A percentile compares a stretch with the other conserved stretches of the same genome.
These are phyloP conservation scores for Rhizopus sp. DNA, from an alignment of 371 early-diverging fungal genomes.

Conservation along the genomic window DNA sequence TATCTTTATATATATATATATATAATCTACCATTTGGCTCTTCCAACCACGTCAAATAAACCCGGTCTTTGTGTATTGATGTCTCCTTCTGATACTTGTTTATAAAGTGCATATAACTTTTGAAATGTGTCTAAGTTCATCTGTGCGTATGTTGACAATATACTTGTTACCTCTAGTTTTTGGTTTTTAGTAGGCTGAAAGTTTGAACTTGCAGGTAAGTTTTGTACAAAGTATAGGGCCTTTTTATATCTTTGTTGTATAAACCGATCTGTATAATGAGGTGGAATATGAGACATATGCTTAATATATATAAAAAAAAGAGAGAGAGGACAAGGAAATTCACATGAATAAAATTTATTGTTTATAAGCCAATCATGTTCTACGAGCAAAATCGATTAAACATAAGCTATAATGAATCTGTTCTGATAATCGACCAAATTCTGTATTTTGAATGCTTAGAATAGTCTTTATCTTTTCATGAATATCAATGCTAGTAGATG, in stretches of 20 bases:
- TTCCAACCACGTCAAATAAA: conserved; percentile 49
- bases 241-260: conserved; percentile 35
- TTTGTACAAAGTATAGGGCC: conserved; percentile 40
- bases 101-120: conserved; percentile 51
- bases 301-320: conserved; percentile 9
- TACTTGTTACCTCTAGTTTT: conserved; percentile 38
- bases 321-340: conserved; percentile 6
- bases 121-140: not conserved
- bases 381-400: conserved; percentile 78
- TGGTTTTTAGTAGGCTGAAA: conserved; percentile 46
- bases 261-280: conserved; percentile 30
- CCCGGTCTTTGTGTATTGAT: conserved; percentile 45
- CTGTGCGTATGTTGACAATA: not conserved
- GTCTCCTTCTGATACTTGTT: conserved; percentile 48
- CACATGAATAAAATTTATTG: conserved; percentile 3
- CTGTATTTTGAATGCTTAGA: conserved; percentile 46
- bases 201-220: conserved; percentile 31
- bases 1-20: not conserved
- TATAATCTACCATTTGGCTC: conserved; percentile 46
- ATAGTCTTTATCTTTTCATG: conserved; percentile 51
- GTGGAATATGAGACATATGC: conserved; percentile 20
- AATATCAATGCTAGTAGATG: conserved; percentile 39
- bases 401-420: conserved; percentile 82
- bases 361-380: conserved; percentile 28
- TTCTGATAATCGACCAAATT: conserved; percentile 69